These are phyloP conservation scores for Thielaviopsis punctulata DNA, from an alignment of 2,329 filamentous ascomycete genomes.

Conservation along the genomic window DNA sequence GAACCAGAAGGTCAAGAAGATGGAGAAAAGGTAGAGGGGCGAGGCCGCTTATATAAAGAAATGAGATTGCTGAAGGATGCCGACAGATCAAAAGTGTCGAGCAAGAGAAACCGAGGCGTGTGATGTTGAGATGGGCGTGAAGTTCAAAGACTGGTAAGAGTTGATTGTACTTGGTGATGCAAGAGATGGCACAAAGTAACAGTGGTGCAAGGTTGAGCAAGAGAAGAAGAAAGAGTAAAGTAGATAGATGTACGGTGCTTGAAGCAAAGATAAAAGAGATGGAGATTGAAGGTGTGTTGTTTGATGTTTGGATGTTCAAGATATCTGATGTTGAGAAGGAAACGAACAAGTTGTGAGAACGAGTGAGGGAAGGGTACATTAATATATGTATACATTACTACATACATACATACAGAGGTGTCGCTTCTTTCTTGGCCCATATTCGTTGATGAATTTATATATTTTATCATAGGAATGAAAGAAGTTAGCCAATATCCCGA, in stretches of 20 bases:
- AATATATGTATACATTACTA: too few relatives aligned
- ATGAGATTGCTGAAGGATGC: not conserved
- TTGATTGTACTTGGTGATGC: not conserved
- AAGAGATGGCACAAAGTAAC: not conserved
- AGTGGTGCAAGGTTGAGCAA: not conserved
- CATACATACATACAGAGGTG: too few relatives aligned
- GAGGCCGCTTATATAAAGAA: not conserved
- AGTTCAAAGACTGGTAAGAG: too few relatives aligned
- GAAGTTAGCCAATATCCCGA: too few relatives aligned
- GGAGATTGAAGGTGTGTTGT: not conserved
- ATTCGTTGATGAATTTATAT: too few relatives aligned
- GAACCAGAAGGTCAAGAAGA: constrained; percentile 3
- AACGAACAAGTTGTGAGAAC: too few relatives aligned
- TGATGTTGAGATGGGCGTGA: not conserved
- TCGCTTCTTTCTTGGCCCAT: too few relatives aligned
- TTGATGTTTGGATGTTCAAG: not conserved
- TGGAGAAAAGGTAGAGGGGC: not conserved
- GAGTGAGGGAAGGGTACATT: too few relatives aligned
- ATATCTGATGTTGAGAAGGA: too few relatives aligned
- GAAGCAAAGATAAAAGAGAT: not conserved
- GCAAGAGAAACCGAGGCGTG: not conserved
- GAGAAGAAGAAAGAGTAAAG: not conserved
- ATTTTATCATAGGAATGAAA: too few relatives aligned
- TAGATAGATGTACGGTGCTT: not conserved
- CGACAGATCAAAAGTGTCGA: too few relatives aligned